phyloP scores from a whole-genome alignment of 2,329 filamentous ascomycete species.

The Fusarium acutatum region DNA sequence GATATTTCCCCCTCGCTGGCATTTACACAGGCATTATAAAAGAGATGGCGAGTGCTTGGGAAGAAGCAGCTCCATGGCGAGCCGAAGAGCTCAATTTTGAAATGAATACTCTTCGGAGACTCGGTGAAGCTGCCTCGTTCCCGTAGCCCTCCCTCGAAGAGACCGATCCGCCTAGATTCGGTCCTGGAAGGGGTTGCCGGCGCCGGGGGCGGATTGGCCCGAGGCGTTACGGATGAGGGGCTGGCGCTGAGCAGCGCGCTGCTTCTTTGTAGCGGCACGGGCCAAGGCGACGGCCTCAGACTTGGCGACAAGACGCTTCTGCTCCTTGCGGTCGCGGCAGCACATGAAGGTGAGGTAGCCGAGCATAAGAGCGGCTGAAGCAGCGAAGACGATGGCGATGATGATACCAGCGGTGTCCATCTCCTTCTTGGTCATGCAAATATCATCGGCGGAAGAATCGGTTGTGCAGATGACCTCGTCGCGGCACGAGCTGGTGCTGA shows the following conservation, averaged over 20 bases:
- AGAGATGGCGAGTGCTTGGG: not conserved
- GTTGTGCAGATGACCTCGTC: conserved; percentile 55
- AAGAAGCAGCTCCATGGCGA: not conserved
- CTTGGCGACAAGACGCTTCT: conserved; percentile 54
- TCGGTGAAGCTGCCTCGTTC: conserved; percentile 24
- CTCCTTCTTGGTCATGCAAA: conserved; percentile 54
- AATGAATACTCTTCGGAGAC: conserved; percentile 29
- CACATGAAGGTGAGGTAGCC: conserved; percentile 58
- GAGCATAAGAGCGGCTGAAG: conserved; percentile 50
- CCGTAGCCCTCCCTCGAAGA: conserved; percentile 20
- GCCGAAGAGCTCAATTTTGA: not conserved
- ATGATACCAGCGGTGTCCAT: conserved; percentile 57
- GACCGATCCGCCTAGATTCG: conserved; percentile 42
- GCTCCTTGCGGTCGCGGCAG: conserved; percentile 58
- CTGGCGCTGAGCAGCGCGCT: conserved; percentile 47
- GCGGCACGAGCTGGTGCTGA: conserved; percentile 51
- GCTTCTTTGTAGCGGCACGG: conserved; percentile 57
- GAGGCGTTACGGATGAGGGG: conserved; percentile 50
- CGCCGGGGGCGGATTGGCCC: conserved; percentile 30
- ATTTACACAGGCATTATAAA: conserved; percentile 20
- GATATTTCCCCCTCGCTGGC: conserved; percentile 10
- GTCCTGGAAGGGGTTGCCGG: conserved; percentile 51
- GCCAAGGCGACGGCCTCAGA: conserved; percentile 61
- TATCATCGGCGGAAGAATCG: conserved; percentile 47
- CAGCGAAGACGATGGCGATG: conserved; percentile 58